Base-by-base conservation (phyloP, 2,329 filamentous ascomycete species). In the Fusarium sublunatum region DNA sequence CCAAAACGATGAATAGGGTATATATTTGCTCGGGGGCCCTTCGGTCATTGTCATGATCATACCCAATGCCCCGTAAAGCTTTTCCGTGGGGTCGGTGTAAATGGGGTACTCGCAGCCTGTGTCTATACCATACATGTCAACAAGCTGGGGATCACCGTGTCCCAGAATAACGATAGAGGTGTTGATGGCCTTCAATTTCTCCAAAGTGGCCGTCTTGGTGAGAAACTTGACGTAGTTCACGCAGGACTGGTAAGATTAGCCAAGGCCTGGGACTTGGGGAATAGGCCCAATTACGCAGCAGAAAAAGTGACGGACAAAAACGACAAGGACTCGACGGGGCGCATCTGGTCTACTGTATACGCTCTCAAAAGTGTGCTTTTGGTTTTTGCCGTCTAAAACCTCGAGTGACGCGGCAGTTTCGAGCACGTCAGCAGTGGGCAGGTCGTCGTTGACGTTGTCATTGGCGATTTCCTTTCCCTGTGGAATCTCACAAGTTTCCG, bases 261-360 rank as follows among this genome's bases (percentile, higher is more conserved):
- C 9, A 1, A 2, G 5, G 6, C 3, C 1, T 7, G 2, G 5
- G 6, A 6, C 0, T 6, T 3, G 10, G 5, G 3, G 6, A 0
- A 2, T 2, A 6, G 25, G 19, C 5, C 1, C 1, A 8, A 19
- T 3, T 65, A 55, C 62, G 7, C 49, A 32, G 8, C 62, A 66
- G 10, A 49, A 65, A 9, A 65, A 65, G 19, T 65, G 62, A 1
- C 62, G 62, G 7, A 66, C 25, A 12, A 65, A 65, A 1, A 65
- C 45, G 4, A 65, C 48, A 9, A 65, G 49, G 7, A 65, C 46
- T 7, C 53, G 35, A 1, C 38, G 15, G 5, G 58, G 35, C 2
- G 10, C 0, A 2, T 35, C 42, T 5, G 49, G 28, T 10, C 62
- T 31, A 3, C 32, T 55, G 13, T 63, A 65, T 15, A 59, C 36